Evolutionary conservation across 305 asterid genomes (phyloP).

Genomic region (Coffea humblotiana): DNA sequence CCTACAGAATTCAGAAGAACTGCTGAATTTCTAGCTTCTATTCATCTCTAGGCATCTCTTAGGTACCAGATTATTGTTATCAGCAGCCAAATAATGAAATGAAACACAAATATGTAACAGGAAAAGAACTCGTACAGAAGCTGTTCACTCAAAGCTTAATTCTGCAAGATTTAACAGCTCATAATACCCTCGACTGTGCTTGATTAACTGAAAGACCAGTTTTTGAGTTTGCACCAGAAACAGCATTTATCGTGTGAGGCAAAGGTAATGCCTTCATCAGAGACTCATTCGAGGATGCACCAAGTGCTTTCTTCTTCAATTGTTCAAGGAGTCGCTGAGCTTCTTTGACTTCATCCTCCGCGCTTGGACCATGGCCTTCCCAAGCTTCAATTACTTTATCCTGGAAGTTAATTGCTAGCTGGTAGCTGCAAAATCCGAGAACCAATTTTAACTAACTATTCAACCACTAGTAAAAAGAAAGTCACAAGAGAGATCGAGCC

Average conservation of each 20-base stretch:
- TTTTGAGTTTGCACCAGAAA: background rate
- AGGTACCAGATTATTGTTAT: background rate
- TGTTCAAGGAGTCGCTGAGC: slow-evolving; percentile 60
- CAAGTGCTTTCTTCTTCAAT: slow-evolving; percentile 52
- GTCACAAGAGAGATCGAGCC: background rate
- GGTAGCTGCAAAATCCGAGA: slow-evolving; percentile 56
- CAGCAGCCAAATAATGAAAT: background rate
- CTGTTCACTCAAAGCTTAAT: background rate
- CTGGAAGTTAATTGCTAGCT: slow-evolving; percentile 73
- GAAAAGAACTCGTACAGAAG: background rate
- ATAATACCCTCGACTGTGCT: background rate
- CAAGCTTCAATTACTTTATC: slow-evolving; percentile 79
- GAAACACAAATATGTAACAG: slow-evolving; percentile 6
- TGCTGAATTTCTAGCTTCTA: background rate
- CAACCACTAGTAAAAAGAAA: background rate
- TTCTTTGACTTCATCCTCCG: slow-evolving; percentile 68
- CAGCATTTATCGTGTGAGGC: slow-evolving; percentile 5
- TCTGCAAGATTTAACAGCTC: slow-evolving; percentile 7
- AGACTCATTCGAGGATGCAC: slow-evolving; percentile 36
- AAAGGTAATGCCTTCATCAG: slow-evolving; percentile 55
- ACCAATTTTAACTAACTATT: slow-evolving; percentile 1
- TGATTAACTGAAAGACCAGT: background rate
- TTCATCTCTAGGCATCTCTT: background rate
- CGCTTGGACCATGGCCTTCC: slow-evolving; percentile 78
- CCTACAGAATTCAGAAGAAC: background rate